Evolutionary conservation across 345 rosid species (phyloP), one percentile per base, ranked within the genome.

Genomic region (Salix brachista): DNA sequence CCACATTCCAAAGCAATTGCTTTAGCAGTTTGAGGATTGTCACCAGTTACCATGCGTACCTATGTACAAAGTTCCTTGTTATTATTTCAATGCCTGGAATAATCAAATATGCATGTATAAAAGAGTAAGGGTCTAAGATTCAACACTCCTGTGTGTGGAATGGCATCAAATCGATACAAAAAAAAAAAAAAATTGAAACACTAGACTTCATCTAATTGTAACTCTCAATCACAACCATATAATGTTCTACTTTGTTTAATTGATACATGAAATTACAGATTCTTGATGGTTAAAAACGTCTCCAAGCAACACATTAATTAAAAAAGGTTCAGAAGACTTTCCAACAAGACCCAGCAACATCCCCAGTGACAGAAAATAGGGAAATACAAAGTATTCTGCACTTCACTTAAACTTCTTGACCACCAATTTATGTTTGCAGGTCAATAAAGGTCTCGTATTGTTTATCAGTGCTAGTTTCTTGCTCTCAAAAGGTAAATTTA

Each of bases 1-100:
- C 85, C 82, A 72, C 85, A 82, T 79, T 82, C 85, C 78, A 82
- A 62, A 52, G 85, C 82, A 75, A 82, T 79, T 79, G 85, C 85
- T 82, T 80, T 82, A 28, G 85, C 85, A 68, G 85, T 82, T 54
- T 79, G 79, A 72, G 67, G 32, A 67, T 82, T 82, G 69, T 82
- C 85, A 72, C 85, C 85, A 50, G 85, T 82, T 67, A 82, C 80
- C 85, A 82, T 82, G 5, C 85, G 85, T 16, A 82, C 85, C 85
- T 79, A 61, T 9, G 12, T 28, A 60, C 32, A 62, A 4, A 73
- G 54, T 13, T 37, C 46, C 19, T 23, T 41, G 28, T 37, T 69
- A 9, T 41, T 23, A 39, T n/a, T 39, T 28, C 50, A 69, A 3
- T 39, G 42, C 30, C 12, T 69, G 34, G 11, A 25, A 37, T 11